phyloP scores from a whole-genome alignment of 331 rosid species.

The Saraca asoca region DNA sequence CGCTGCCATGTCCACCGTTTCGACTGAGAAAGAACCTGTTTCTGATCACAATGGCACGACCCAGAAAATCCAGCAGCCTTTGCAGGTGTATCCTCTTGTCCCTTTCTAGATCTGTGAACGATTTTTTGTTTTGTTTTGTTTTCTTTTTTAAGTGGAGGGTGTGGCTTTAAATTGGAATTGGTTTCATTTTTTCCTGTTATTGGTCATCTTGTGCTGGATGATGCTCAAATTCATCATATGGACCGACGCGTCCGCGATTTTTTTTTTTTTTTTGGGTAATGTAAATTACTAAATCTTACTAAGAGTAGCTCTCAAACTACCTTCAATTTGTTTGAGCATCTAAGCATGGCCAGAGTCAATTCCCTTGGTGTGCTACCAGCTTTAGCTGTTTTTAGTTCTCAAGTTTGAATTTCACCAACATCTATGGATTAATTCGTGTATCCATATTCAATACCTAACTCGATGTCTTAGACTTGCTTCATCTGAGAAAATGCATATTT shows the following conservation, averaged over 20 bases:
- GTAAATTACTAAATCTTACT: neutral
- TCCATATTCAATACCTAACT: neutral
- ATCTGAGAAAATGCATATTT: neutral
- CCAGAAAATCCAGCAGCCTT: slow-evolving; percentile 45
- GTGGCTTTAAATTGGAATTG: slow-evolving; percentile 8
- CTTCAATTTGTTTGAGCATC: neutral
- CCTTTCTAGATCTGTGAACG: neutral
- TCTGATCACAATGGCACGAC: slow-evolving; percentile 35
- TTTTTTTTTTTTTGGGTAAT: neutral
- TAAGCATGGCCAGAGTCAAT: neutral
- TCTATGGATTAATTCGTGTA: neutral
- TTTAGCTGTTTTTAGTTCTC: neutral
- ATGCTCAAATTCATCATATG: neutral
- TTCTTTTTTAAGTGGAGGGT: neutral
- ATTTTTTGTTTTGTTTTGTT: neutral
- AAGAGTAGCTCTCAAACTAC: neutral
- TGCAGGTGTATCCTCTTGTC: slow-evolving; percentile 53
- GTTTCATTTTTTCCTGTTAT: slow-evolving; percentile 6
- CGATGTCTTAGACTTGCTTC: neutral
- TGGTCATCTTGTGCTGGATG: neutral
- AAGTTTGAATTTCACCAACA: neutral
- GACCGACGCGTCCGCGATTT: neutral
- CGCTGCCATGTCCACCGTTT: slow-evolving; percentile 70
- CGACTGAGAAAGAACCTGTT: slow-evolving; percentile 39
- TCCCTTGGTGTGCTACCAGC: neutral